phyloP scores from a whole-genome alignment of 208 protist genomes.

The Angomonas desouzai region DNA sequence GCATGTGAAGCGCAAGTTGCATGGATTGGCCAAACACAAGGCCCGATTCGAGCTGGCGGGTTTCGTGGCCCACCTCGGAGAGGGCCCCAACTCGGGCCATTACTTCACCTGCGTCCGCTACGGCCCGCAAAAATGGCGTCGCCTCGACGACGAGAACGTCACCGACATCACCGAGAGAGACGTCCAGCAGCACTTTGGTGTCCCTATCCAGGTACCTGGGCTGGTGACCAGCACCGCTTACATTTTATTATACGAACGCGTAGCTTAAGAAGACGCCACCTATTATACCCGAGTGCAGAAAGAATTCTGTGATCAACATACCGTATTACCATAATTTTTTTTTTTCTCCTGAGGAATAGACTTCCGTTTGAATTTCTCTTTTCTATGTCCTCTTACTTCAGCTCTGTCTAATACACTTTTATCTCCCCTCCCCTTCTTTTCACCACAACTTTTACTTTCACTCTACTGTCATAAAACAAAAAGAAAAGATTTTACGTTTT shows the following conservation, averaged over 20 bases:
- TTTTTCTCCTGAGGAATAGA: no score
- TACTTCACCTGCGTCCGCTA: conserved; percentile 90
- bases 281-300: no score
- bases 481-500: no score
- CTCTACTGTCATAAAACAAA: no score
- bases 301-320: no score
- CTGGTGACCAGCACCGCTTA: conserved; percentile 81
- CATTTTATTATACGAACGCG: conserved; percentile 85
- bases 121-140: conserved; percentile 67
- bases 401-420: no score
- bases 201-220: conserved; percentile 47
- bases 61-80: conserved; percentile 87
- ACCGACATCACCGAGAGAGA: conserved; percentile 72
- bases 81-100: conserved; percentile 78
- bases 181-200: conserved; percentile 80
- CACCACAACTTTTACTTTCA: no score
- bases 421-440: no score
- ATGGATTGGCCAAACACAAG: conserved; percentile 60
- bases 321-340: no score
- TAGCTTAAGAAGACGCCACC: conserved; percentile 33
- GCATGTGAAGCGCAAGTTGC: conserved; percentile 38
- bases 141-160: conserved; percentile 89
- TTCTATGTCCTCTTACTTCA: no score
- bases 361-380: no score
- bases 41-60: conserved; percentile 81